Percentiles rank a stretch among this genome's conserved stretches.
Evolutionary conservation across 163 green algal species (phyloP).

Genomic region (Scenedesmus sp.): DNA sequence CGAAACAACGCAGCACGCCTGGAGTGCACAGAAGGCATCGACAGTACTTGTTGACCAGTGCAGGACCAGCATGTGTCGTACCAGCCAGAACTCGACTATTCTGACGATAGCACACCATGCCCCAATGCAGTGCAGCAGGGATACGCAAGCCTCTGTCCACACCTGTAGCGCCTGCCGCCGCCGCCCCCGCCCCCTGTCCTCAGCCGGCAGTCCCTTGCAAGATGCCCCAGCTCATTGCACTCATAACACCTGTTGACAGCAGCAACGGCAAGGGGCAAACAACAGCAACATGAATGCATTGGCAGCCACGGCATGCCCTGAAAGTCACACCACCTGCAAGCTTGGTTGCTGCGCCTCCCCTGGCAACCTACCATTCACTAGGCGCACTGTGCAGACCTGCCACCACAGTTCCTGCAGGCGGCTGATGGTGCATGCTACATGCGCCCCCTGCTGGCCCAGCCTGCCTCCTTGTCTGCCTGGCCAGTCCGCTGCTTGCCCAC

Average conservation of each 20-base stretch:
- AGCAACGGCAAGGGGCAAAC: background rate
- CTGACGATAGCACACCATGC: background rate
- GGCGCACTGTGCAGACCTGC: no score
- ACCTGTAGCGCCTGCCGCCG: conserved; percentile 47
- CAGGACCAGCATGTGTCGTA: no score
- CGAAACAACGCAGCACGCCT: no score
- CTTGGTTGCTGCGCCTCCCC: background rate
- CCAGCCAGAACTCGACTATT: no score
- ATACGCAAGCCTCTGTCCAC: background rate
- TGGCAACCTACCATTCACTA: no score
- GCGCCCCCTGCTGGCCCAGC: no score
- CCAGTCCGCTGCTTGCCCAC: no score
- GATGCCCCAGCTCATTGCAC: conserved; percentile 68
- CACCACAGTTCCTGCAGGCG: no score
- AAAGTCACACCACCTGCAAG: background rate
- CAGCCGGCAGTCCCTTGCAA: conserved; percentile 66
- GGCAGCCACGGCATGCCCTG: background rate
- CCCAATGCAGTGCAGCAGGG: background rate
- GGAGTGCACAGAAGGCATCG: no score
- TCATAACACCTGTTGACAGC: conserved; percentile 62
- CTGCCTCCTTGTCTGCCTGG: no score
- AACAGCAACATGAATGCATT: background rate
- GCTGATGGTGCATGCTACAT: no score
- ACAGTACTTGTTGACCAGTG: no score
- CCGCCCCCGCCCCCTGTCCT: conserved; percentile 49